These are phyloP conservation scores for Porodaedalea pini DNA, from an alignment of 1,284 basidiomycete species.

Conservation along the genomic window DNA sequence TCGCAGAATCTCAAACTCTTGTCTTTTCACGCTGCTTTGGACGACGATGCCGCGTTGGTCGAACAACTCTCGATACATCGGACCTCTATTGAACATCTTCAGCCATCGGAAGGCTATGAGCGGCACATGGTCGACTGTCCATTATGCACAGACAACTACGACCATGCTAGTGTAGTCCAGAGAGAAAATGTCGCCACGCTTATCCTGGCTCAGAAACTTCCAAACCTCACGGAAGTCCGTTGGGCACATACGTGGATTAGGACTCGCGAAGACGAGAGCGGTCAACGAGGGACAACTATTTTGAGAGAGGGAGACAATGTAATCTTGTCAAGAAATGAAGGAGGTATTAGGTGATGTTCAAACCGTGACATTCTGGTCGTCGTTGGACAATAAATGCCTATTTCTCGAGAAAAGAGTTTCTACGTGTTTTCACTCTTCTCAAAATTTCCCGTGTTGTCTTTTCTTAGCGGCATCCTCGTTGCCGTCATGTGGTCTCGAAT, in stretches of 20 bases:
- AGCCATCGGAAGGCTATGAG: constrained; percentile 15
- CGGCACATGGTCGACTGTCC: constrained; percentile 11
- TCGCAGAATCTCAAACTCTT: not conserved
- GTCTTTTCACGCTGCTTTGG: constrained; percentile 8
- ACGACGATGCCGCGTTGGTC: not conserved
- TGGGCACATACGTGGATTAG: constrained; percentile 13
- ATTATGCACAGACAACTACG: constrained; percentile 12
- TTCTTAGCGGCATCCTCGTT: no score
- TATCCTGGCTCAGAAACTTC: constrained; percentile 1
- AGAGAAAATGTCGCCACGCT: constrained; percentile 3
- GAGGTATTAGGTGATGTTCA: not conserved
- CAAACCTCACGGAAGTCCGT: not conserved
- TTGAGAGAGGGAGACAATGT: not conserved
- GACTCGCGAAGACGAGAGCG: constrained; percentile 3
- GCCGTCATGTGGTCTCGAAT: no score
- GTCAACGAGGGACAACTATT: constrained; percentile 6
- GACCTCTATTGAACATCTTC: constrained; percentile 7
- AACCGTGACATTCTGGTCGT: not conserved
- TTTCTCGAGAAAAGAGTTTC: no score
- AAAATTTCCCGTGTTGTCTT: no score
- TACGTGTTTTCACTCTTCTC: no score
- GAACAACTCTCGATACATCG: not conserved
- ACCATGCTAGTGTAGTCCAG: constrained; percentile 1
- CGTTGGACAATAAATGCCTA: not conserved
- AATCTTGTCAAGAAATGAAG: constrained; percentile 4